Conservation (phyloP, 331 rosid species). For the Quercus lobata region DNA sequence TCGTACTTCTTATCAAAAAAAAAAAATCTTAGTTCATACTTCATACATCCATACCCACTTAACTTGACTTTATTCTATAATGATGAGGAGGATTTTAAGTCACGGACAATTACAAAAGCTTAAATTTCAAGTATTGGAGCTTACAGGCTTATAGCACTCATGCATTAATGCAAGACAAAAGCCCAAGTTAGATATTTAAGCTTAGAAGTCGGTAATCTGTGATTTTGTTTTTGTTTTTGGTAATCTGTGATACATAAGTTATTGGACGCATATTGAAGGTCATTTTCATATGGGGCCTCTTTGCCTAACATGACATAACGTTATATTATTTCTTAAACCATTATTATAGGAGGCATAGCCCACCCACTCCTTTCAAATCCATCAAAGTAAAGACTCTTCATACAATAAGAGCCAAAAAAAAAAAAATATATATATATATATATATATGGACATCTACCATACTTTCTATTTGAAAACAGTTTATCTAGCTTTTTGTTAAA, state of each 20-base stretch:
- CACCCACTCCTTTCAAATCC: conserved; percentile 5
- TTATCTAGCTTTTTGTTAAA: too few species aligned
- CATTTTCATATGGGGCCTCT: background rate
- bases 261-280: background rate
- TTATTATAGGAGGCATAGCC: background rate
- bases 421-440: too few species aligned
- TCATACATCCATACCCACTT: too few species aligned
- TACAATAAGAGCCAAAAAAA: background rate
- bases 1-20: background rate
- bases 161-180: too few species aligned
- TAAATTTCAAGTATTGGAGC: background rate
- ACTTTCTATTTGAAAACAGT: too few species aligned
- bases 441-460: background rate
- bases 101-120: background rate
- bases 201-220: background rate
- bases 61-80: background rate
- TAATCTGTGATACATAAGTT: background rate
- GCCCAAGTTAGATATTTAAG: background rate
- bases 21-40: background rate
- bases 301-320: background rate
- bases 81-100: background rate
- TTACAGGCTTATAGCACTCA: background rate
- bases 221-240: too few species aligned
- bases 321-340: background rate
- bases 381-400: background rate